Conservation (phyloP, 495 filamentous ascomycete genomes). For the Talaromyces stipitatus region DNA sequence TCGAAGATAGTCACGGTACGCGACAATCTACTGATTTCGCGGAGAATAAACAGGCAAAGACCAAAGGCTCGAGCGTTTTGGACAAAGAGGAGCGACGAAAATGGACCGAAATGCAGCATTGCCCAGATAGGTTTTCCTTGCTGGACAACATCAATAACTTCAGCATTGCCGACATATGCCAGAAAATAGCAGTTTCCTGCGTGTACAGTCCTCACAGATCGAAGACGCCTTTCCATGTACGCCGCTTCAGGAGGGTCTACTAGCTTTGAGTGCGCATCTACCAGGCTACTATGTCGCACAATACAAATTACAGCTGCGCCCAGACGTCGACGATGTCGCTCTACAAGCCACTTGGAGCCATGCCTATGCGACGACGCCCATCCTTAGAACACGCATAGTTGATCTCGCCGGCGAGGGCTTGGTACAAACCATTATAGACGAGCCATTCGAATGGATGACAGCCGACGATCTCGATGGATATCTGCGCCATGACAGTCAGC, state of each 20-base stretch:
- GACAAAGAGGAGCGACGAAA: too few species aligned
- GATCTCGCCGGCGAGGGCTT: slow-evolving; percentile 21
- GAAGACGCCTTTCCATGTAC: slow-evolving; percentile 1
- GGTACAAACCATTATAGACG: slow-evolving; percentile 41
- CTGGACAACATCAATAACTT: too few species aligned
- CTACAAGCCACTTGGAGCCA: slow-evolving; percentile 35
- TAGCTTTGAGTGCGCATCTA: slow-evolving; percentile 26
- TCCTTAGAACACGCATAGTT: slow-evolving; percentile 38
- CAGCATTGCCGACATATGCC: too few species aligned
- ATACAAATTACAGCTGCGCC: background rate
- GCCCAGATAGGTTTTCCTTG: too few species aligned
- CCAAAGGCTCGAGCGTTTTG: too few species aligned
- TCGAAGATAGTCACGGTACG: too few species aligned
- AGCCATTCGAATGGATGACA: slow-evolving; percentile 28
- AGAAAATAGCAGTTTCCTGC: too few species aligned
- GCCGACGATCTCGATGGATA: background rate
- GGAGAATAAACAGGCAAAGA: too few species aligned
- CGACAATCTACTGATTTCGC: too few species aligned
- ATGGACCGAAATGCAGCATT: too few species aligned
- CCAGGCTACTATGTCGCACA: background rate
- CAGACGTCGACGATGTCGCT: slow-evolving; percentile 17
- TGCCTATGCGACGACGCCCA: slow-evolving; percentile 23
- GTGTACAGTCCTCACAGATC: too few species aligned
- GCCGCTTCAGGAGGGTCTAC: slow-evolving; percentile 34
- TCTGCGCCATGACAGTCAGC: background rate